Evolutionary conservation across 2,329 filamentous ascomycete genomes (phyloP).

Genomic region (Epichloe sibirici): DNA sequence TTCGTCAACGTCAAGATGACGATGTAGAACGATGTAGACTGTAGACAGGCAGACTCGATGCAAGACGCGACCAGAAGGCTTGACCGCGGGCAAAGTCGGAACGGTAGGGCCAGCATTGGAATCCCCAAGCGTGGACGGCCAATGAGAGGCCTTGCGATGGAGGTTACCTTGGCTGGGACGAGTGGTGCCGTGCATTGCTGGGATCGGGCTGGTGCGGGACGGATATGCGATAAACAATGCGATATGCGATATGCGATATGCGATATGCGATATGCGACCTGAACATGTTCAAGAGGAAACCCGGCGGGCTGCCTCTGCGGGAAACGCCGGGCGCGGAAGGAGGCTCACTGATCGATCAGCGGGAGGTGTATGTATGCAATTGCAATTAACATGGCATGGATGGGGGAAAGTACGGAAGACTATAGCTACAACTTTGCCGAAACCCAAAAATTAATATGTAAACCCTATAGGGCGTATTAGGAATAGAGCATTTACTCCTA

Average conservation of each 20-base stretch:
- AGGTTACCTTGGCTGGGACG: not conserved
- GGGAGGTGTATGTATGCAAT: not conserved
- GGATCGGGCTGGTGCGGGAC: constrained; percentile 3
- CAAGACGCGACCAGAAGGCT: not conserved
- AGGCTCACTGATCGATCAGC: not conserved
- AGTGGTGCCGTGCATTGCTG: constrained; percentile 8
- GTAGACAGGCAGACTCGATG: no score
- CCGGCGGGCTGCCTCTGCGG: not conserved
- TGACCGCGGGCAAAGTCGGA: constrained; percentile 11
- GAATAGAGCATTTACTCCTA: no score
- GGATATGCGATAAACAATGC: not conserved
- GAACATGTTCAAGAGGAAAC: not conserved
- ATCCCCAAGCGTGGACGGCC: not conserved
- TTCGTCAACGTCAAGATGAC: not conserved
- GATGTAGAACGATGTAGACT: not conserved
- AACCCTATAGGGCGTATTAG: no score
- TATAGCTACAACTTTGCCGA: no score
- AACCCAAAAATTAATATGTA: no score
- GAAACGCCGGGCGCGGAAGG: not conserved
- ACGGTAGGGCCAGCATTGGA: not conserved
- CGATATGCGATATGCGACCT: not conserved
- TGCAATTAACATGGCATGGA: no score
- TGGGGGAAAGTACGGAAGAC: no score
- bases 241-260: not conserved
- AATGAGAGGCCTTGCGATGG: not conserved